Evolutionary conservation across 495 filamentous ascomycete species (phyloP), one percentile per base, ranked within the genome.

Genomic region (Penicillium arizonense): DNA sequence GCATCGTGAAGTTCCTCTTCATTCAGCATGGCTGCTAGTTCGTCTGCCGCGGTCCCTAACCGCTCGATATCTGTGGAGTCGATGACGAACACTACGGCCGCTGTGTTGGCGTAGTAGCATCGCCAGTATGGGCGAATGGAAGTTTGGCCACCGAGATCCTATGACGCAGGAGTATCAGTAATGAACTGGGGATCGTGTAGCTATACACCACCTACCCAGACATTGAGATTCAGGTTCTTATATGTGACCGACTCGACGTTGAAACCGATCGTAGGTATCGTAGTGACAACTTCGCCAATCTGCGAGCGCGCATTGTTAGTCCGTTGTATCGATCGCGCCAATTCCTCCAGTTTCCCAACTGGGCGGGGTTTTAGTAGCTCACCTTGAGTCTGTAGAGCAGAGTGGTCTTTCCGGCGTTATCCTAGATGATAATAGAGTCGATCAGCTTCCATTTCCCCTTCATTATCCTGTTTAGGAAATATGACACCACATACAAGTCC

Each of bases 91-190:
- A 98, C 88, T 52, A 98, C 95, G 12, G 94, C 94, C n/a, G 95
- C 94, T 3, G 95, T 98, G 75, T 97, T 97, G 63, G 94, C 92
- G 67, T 97, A 98, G 80, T 98, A 98, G 72, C 95, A 97, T 61
- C 94, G 84, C 94, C 94, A 98, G 75, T 97, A 98, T 9, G 94
- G 94, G 57, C 94, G 85, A 65, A 98, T 97, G 47, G 87, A 91
- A 12, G 94, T 97, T 80, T 97, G 94, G 21, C 94, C 95, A 58
- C 90, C 93, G 24, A 97, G 83, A 80, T 97, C 93, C 87, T 91
- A 56, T 28, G 47, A 48, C 30, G 6, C 21, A 42, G 20, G n/a
- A 12, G n/a, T 14, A n/a, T 63, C 32, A 63, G 44, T 33, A 24
- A 30, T 18, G 11, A 11, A 10, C 10, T 0, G 35, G 18, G 13